Evolutionary conservation across 2,329 filamentous ascomycete genomes (phyloP).

Genomic region (Fusarium staphyleae): DNA sequence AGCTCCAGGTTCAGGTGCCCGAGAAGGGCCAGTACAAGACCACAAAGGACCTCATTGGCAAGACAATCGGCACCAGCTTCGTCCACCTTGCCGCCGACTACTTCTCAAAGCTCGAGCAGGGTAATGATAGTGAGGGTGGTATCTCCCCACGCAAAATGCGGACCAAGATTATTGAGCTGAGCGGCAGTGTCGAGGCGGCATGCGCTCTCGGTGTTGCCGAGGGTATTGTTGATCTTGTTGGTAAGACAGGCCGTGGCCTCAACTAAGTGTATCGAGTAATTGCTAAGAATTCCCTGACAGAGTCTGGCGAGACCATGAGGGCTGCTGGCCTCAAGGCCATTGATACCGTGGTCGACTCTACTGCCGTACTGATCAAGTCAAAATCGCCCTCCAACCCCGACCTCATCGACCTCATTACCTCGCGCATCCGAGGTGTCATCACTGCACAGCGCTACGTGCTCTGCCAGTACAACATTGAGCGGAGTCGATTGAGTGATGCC

Average conservation of each 20-base stretch:
- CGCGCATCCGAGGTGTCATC: slow-evolving; percentile 91
- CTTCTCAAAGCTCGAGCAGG: slow-evolving; percentile 78
- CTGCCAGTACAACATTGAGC: slow-evolving; percentile 94
- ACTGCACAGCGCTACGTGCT: slow-evolving; percentile 93
- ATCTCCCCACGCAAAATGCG: slow-evolving; percentile 62
- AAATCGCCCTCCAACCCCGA: slow-evolving; percentile 80
- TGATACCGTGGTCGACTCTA: slow-evolving; percentile 88
- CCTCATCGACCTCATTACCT: slow-evolving; percentile 83
- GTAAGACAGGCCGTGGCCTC: slow-evolving; percentile 61
- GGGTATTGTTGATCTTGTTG: slow-evolving; percentile 96
- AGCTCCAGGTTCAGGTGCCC: slow-evolving; percentile 95
- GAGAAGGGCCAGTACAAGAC: slow-evolving; percentile 76
- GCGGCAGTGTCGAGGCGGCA: slow-evolving; percentile 95
- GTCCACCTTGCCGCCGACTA: slow-evolving; percentile 83
- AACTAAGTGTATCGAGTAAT: background rate
- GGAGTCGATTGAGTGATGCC: slow-evolving; percentile 70
- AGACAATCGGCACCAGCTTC: slow-evolving; percentile 96
- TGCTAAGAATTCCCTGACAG: slow-evolving; percentile 53
- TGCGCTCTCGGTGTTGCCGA: slow-evolving; percentile 95
- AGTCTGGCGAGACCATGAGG: slow-evolving; percentile 98
- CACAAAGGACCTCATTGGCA: slow-evolving; percentile 82
- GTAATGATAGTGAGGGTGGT: slow-evolving; percentile 51
- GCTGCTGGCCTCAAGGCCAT: slow-evolving; percentile 93
- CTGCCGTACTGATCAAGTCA: slow-evolving; percentile 91
- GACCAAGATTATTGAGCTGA: slow-evolving; percentile 92